Evolutionary conservation across 805 yeast genomes (phyloP).

Genomic region (Schizosaccharomyces osmophilus): DNA sequence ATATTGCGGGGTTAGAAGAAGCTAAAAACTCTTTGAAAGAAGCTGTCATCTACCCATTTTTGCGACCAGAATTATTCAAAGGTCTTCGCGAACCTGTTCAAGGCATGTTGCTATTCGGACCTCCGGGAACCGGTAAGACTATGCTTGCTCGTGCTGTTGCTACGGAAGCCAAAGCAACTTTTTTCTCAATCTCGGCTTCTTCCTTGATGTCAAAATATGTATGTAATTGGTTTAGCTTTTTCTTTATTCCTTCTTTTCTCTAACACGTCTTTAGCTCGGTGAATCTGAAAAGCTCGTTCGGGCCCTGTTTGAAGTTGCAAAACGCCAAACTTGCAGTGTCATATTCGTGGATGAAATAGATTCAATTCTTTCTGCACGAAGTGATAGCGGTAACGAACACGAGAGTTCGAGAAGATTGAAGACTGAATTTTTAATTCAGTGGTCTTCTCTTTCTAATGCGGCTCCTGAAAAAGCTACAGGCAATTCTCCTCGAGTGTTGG

Average conservation of each 20-base stretch:
- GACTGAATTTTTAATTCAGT: conserved; percentile 87
- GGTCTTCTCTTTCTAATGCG: conserved; percentile 30
- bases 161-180: conserved; percentile 92
- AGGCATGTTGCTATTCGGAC: conserved; percentile 87
- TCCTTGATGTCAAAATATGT: conserved; percentile 94
- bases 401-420: conserved; percentile 91
- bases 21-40: conserved; percentile 79
- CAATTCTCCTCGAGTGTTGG: conserved; percentile 60
- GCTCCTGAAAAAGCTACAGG: conserved; percentile 50
- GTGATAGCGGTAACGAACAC: conserved; percentile 69
- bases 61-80: conserved; percentile 74
- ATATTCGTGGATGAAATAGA: conserved; percentile 96
- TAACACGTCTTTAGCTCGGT: conserved; percentile 20
- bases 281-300: conserved; percentile 87
- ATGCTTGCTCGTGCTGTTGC: conserved; percentile 91
- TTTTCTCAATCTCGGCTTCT: conserved; percentile 90
- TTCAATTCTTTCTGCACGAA: conserved; percentile 94
- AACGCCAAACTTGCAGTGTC: conserved; percentile 91
- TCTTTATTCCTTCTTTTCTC: conserved; percentile 47
- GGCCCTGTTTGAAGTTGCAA: conserved; percentile 93
- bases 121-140: conserved; percentile 97
- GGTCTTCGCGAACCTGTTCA: conserved; percentile 53
- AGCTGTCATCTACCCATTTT: conserved; percentile 84
- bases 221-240: conserved; percentile 43
- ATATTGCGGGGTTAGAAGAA: conserved; percentile 73